Conservation (phyloP, 2,329 filamentous ascomycete genomes). For the Calonectria pteridis region DNA sequence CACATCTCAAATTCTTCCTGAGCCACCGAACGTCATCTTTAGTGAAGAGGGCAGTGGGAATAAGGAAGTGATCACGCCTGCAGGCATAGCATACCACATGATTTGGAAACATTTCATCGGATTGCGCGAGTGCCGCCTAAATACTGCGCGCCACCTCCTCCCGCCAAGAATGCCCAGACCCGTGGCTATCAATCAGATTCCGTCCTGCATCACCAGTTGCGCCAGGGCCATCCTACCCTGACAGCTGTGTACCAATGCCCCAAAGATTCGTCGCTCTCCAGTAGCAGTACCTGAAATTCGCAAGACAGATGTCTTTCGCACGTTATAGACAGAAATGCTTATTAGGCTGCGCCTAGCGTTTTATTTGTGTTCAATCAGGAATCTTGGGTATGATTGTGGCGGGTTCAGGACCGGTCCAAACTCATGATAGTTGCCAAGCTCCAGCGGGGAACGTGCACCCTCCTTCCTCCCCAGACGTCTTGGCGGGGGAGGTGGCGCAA, state of each 20-base stretch:
- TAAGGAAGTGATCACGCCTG: no score
- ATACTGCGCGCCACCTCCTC: not conserved
- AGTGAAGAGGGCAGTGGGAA: not conserved
- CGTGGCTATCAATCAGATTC: not conserved
- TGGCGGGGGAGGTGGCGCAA: slow-evolving; percentile 18
- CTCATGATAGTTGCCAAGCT: slow-evolving; percentile 13
- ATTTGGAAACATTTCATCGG: not conserved
- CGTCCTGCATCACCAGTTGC: not conserved
- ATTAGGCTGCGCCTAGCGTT: not conserved
- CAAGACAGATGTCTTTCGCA: not conserved
- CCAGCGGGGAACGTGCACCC: slow-evolving; percentile 21
- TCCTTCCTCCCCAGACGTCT: slow-evolving; percentile 11
- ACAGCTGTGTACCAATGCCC: not conserved
- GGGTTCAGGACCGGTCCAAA: not conserved
- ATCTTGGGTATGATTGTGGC: not conserved
- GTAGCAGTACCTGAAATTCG: not conserved
- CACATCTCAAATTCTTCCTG: no score
- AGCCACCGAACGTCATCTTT: not conserved
- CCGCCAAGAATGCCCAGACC: slow-evolving; percentile 13
- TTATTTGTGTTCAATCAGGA: not conserved
- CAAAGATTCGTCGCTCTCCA: not conserved
- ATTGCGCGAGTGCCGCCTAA: slow-evolving; percentile 2
- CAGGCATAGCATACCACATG: not conserved
- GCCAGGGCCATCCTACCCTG: not conserved
- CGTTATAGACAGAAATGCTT: not conserved